Evolutionary conservation across 305 asterid species (phyloP), one percentile per base, ranked within the genome.

Genomic region (Fraxinus sp.): DNA sequence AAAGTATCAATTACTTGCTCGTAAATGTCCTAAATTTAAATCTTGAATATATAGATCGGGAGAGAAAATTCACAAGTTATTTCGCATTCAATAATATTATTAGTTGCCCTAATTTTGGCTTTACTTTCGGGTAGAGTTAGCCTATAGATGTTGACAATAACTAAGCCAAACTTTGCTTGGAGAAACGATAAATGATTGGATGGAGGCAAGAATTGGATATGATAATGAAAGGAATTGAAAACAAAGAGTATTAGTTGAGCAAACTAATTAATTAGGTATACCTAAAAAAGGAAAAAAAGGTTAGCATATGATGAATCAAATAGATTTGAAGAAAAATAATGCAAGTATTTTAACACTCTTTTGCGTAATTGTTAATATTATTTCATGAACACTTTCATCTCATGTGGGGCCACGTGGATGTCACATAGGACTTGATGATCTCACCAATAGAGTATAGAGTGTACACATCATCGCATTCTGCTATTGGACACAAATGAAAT

Each of bases 191-290:
- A 77, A 68, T 73, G 80, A 81, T 78, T 59, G 74, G 64, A 62
- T 75, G 59, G 84, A 22, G 57, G 66, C 82, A 84, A 83, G 80
- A 75, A 83, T 28, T 14, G 10, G 57, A 36, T 30, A 68, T 57
- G 84, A 79, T 7, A 80, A 26, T 66, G 85, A 82, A 55, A 37
- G 30, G 37, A 52, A 72, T 78, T 46, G 55, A 80, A 35, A 70
- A 72, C 20, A 9, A 78, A 32, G 5, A 73, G 84, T 76, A 84
- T 82, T 87, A 18, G 84, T 85, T 85, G 83, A 84, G 46, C 83
- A 73, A 80, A 80, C 82, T 59, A 37, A 36, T 71, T 83, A 43
- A 57, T 86, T 86, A 78, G 89, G 89, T 87, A 83, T 57, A 84
- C 87, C 90, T 59, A 87, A 81, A 82, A 66, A 52, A 11, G 18